Evolutionary conservation across 495 filamentous ascomycete species (phyloP), one percentile per base, ranked within the genome.

Genomic region (Penicillium turbatum): DNA sequence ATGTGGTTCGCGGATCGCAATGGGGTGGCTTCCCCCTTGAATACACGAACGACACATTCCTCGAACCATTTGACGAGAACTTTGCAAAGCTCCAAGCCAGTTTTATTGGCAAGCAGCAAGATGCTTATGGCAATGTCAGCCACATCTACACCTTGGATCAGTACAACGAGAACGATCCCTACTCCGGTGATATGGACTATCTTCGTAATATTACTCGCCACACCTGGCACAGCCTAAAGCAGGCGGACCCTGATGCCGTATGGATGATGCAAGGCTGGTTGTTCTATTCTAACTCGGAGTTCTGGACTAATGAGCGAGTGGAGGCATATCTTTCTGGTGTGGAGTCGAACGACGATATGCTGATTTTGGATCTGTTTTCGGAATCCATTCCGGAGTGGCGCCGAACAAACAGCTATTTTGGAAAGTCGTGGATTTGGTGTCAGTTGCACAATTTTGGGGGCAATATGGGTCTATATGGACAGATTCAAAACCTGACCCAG

Each of bases 191-290:
- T 43, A 30, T 72, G 6, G 65, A 56, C 12, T 79, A 80, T 53
- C 64, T 82, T 12, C 64, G 59, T 16, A 79, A 75, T 48, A 64
- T 79, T 26, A 78, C 74, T 11, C 52, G 56, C n/a, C 72, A 69
- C 41, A 81, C 78, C 0, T 72, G 66, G 66, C 52, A 62, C 13
- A 70, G 68, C 38, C 59, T 82, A 32, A 80, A 80, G 54, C 54
- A 71, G 7, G 79, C 71, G 0, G 74, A 78, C 51, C 70, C 78
- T 1, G 57, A 71, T 7, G 78, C 78, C 1, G 64, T 79, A 6
- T 82, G 79, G 79, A 56, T 80, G 42, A 78, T 82, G 75, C 79
- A 82, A 55, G 79, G 77, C 24, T 82, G 79, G 79, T 62, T 79
- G 1, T 82, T 82, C 65, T 75, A 65, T 41, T 63, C 64, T 10